Base-by-base conservation (phyloP, 306 rosid genomes). In the Aeschynomene evenia region DNA sequence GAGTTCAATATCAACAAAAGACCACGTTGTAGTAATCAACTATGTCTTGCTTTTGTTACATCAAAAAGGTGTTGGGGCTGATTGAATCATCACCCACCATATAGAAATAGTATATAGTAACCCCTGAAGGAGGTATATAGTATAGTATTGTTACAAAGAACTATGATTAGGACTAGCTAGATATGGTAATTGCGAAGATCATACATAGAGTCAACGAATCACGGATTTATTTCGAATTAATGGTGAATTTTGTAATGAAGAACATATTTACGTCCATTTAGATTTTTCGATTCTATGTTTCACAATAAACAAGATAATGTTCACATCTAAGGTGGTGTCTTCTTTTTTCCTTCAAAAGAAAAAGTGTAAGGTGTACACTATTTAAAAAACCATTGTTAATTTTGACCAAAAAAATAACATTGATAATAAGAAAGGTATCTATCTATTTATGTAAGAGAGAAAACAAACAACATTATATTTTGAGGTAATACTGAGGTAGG, bases 31-130 rank as follows among this genome's bases (percentile, higher is more conserved):
- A 21, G 45, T 26, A 40, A 55, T 24, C 16, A 73, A 62, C 39
- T 2, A 9, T 36, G 63, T 52, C 23, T 42, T n/a, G 4, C 1
- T 22, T 29, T 46, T 13, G 6, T 33, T 6, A n/a, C 15, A 10
- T 45, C 9, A 4, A 34, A 3, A 13, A 37, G 52, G 39, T 40
- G 58, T n/a, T n/a, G n/a, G n/a, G n/a, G n/a, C 46, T 52, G 9
- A 31, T 42, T 42, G 49, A 63, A 53, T 73, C 71, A 63, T 51
- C 46, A 45, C 46, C 29, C n/a, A n/a, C n/a, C n/a, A n/a, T n/a
- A n/a, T n/a, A n/a, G n/a, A n/a, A n/a, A n/a, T n/a, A n/a, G n/a
- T n/a, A 36, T 9, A 5, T 40, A 15, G 4, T 29, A 12, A 6
- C 14, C 14, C 34, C 20, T 31, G 13, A 15, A 52, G 37, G 63